Evolutionary conservation across 768 basidiomycete species (phyloP), one percentile per base, ranked within the genome.

Genomic region (Scleroderma citrinum): DNA sequence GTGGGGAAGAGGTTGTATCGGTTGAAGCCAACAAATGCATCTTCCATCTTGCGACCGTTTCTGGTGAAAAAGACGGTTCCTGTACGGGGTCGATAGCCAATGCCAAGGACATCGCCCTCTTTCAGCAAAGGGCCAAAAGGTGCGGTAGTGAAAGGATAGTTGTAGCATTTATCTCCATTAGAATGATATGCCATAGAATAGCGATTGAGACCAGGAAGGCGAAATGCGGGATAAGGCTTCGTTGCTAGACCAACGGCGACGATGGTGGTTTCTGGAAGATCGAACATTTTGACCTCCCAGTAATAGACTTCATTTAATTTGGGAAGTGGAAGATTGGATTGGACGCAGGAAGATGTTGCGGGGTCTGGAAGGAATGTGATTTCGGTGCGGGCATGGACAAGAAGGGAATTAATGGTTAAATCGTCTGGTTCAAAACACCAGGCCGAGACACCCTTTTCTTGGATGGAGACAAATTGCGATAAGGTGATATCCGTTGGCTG

Each of bases 341-440:
- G 92, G 10, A 99, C 96, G 51, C 81, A 91, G 12, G 95, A 94
- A 2, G 91, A 87, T 17, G 92, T 92, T 26, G 90, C 86, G 20
- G 96, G 94, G 62, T 94, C 87, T n/a, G 90, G 85, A 52, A 99
- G 85, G 71, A 99, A 99, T 6, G 94, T 96, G 58, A 99, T 87
- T 70, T 99, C 96, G 0, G 96, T 99, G 43, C 96, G 83, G 19
- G 90, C 84, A 59, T 96, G 92, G 44, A 99, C 95, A 36, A 97
- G 79, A 39, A 98, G 76, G 7, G 90, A 92, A 55, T 89, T 86
- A 64, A 93, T 82, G 46, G 91, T 86, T 69, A 98, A 94, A 64
- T 94, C 97, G 66, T 98, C 96, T 31, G 96, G 96, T 66, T 99
- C 96, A 63, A 99, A 99, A 34, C 84, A 93, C 96, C 96, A 99